phyloP scores from a whole-genome alignment of 225 moss, liverwort and hornwort genomes.

The Lunularia cruciata region DNA sequence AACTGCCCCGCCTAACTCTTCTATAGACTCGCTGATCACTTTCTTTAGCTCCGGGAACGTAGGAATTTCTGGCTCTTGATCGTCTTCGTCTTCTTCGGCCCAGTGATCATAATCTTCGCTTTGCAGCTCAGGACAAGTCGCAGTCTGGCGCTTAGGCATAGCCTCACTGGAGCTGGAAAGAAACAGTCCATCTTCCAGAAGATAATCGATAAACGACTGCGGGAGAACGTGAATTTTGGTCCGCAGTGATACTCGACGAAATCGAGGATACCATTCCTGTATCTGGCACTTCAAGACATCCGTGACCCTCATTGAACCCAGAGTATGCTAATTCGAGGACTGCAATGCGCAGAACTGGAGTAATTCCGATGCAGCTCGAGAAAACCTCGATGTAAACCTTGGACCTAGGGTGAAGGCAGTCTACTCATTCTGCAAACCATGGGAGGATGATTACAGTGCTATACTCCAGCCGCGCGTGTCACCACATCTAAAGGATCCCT shows the following conservation, averaged over 20 bases:
- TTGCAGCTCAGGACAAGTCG: conserved; percentile 70
- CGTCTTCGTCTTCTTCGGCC: conserved; percentile 80
- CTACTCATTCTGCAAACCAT: too few species aligned
- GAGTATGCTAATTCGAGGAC: not conserved
- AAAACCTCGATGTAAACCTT: too few species aligned
- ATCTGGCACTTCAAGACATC: conserved; percentile 81
- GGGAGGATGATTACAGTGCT: too few species aligned
- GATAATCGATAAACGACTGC: conserved; percentile 71
- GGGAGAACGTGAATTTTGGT: conserved; percentile 65
- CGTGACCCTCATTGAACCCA: conserved; percentile 53
- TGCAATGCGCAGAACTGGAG: not conserved
- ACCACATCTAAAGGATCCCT: too few species aligned
- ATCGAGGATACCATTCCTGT: conserved; percentile 89
- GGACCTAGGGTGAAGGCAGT: too few species aligned
- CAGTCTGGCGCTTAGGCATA: conserved; percentile 69
- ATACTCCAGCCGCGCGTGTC: too few species aligned
- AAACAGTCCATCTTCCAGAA: conserved; percentile 80
- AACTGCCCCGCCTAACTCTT: conserved; percentile 67
- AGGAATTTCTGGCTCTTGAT: conserved; percentile 45
- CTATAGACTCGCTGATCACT: conserved; percentile 56
- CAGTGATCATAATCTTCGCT: conserved; percentile 82
- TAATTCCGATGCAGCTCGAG: too few species aligned
- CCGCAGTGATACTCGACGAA: conserved; percentile 57
- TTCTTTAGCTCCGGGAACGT: conserved; percentile 62
- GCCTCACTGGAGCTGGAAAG: conserved; percentile 72